Evolutionary conservation across 495 filamentous ascomycete genomes (phyloP).

Genomic region (Aspergillus haitiensis): DNA sequence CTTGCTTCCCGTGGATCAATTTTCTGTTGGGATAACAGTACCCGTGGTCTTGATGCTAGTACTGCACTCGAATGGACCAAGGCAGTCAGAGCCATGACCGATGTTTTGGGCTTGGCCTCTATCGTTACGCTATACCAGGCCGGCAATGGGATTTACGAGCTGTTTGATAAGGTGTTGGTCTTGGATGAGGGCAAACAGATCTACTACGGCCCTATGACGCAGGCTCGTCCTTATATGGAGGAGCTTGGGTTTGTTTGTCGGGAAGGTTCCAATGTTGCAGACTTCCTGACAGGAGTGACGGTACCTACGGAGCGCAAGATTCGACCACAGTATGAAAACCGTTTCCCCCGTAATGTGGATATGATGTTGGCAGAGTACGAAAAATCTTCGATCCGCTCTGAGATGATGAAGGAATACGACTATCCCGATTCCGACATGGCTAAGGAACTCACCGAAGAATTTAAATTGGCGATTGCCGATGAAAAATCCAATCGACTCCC

Average conservation of each 20-base stretch:
- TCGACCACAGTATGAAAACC: slow-evolving; percentile 51
- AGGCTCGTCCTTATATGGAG: slow-evolving; percentile 67
- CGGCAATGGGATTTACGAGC: slow-evolving; percentile 61
- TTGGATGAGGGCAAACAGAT: slow-evolving; percentile 64
- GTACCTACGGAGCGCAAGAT: slow-evolving; percentile 65
- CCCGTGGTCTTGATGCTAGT: slow-evolving; percentile 59
- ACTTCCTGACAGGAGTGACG: slow-evolving; percentile 71
- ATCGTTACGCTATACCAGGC: slow-evolving; percentile 62
- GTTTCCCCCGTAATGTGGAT: slow-evolving; percentile 49
- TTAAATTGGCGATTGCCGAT: slow-evolving; percentile 47
- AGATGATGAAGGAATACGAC: slow-evolving; percentile 48
- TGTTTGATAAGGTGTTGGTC: slow-evolving; percentile 68
- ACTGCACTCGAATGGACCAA: slow-evolving; percentile 60
- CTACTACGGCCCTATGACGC: slow-evolving; percentile 57
- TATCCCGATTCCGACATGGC: slow-evolving; percentile 51
- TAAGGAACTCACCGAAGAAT: slow-evolving; percentile 46
- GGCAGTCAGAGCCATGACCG: slow-evolving; percentile 48
- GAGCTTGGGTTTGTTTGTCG: slow-evolving; percentile 67
- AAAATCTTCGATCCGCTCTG: slow-evolving; percentile 35
- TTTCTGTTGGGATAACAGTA: slow-evolving; percentile 64
- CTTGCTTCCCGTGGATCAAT: slow-evolving; percentile 63
- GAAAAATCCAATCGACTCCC: slow-evolving; percentile 45
- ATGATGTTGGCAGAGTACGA: slow-evolving; percentile 41
- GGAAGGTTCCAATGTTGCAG: slow-evolving; percentile 66
- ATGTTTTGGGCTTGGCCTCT: slow-evolving; percentile 46